Evolutionary conservation across 2,329 filamentous ascomycete species (phyloP).

Genomic region (Thyridium curvatum): DNA sequence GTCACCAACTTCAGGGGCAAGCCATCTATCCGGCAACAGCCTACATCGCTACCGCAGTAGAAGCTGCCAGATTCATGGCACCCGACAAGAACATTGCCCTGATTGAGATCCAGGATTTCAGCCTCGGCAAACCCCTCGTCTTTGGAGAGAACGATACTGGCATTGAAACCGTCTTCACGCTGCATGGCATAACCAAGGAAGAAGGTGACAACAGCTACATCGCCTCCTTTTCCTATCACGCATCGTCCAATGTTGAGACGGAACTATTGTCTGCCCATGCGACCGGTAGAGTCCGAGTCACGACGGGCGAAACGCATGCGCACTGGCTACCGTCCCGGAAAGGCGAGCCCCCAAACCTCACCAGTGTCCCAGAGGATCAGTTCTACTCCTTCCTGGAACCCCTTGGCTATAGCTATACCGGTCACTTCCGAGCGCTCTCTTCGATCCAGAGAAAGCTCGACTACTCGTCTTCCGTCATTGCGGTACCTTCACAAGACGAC

Average conservation of each 20-base stretch:
- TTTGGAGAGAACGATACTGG: constrained; percentile 2
- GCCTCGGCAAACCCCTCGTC: constrained; percentile 1
- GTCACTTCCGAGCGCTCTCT: background rate
- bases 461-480: constrained; percentile 1
- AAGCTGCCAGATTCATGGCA: constrained; percentile 1
- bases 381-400: background rate
- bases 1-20: constrained; percentile 25
- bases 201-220: background rate
- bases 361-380: background rate
- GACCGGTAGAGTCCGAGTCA: constrained; percentile 1
- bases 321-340: constrained; percentile 1
- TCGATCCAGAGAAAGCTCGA: background rate
- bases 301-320: constrained; percentile 1
- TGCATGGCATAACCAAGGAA: constrained; percentile 1
- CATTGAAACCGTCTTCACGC: constrained; percentile 1
- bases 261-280: constrained; percentile 1
- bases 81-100: constrained; percentile 3
- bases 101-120: constrained; percentile 3
- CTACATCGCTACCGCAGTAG: constrained; percentile 1
- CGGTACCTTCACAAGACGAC: background rate
- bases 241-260: background rate
- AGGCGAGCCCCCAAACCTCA: background rate
- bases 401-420: constrained; percentile 1
- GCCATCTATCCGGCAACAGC: constrained; percentile 26
- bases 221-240: constrained; percentile 1